Conservation (phyloP, 257 asterid genomes). For the Euphrasia confusa region DNA sequence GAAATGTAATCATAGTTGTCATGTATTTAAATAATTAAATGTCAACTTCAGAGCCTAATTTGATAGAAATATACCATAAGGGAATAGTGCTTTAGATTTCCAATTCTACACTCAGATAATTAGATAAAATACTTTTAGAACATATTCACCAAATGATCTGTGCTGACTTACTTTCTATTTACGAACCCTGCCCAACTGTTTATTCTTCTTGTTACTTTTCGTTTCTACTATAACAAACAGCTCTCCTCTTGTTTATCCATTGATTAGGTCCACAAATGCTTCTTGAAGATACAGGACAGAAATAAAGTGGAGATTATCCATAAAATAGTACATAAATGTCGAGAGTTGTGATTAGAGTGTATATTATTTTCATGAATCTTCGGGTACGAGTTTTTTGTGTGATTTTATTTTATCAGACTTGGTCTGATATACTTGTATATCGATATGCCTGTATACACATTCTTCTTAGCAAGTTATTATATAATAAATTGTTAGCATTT, state of each 20-base stretch:
- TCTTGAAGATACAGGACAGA: slow-evolving; percentile 28
- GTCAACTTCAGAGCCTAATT: neutral
- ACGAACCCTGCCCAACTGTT: neutral
- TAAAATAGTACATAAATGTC: slow-evolving; percentile 26
- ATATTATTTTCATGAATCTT: slow-evolving; percentile 16
- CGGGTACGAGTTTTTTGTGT: slow-evolving; percentile 8
- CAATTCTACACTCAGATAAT: neutral
- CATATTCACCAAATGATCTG: neutral
- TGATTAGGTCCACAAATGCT: slow-evolving; percentile 34
- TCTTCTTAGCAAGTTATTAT: slow-evolving; percentile 21
- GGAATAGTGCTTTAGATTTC: neutral
- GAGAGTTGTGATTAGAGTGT: slow-evolving; percentile 21
- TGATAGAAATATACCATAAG: neutral
- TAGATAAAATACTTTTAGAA: neutral
- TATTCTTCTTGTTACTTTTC: neutral
- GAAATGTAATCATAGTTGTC: too few species aligned
- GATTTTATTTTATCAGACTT: slow-evolving; percentile 7
- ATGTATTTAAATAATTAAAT: neutral
- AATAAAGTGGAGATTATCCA: slow-evolving; percentile 6
- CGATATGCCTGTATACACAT: slow-evolving; percentile 23
- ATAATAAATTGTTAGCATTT: slow-evolving; percentile 23
- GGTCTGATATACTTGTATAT: slow-evolving; percentile 21
- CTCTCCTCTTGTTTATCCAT: slow-evolving; percentile 10
- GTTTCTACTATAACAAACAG: neutral
- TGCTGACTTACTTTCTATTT: neutral